These are phyloP conservation scores for Solanum microdontum DNA, from an alignment of 257 asterid genomes.

Conservation along the genomic window DNA sequence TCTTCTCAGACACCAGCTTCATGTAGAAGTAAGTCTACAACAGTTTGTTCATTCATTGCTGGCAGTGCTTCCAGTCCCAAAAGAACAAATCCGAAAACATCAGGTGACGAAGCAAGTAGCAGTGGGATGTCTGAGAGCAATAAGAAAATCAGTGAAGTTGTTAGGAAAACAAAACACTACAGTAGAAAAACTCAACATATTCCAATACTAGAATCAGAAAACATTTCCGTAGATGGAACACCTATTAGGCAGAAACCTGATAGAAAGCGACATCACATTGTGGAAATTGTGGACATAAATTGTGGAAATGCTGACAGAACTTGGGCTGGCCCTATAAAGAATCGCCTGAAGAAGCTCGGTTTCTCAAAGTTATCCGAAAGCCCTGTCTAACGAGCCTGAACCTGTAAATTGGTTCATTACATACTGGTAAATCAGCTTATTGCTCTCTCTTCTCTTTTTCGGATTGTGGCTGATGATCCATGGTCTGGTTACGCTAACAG, in stretches of 20 bases:
- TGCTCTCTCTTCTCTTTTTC: slow-evolving; percentile 32
- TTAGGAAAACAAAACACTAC: neutral
- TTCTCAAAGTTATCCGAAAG: slow-evolving; percentile 12
- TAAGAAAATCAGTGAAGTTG: neutral
- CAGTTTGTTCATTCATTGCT: neutral
- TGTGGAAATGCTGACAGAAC: slow-evolving; percentile 5
- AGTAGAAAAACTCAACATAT: neutral
- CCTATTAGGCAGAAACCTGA: neutral
- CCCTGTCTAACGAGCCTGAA: neutral
- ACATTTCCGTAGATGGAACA: neutral
- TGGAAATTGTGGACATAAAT: slow-evolving; percentile 12
- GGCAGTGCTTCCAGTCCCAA: neutral
- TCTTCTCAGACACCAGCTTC: slow-evolving; percentile 8
- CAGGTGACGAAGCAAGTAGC: neutral
- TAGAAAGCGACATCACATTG: slow-evolving; percentile 3
- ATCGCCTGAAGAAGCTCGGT: slow-evolving; percentile 10
- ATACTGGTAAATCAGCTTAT: slow-evolving; percentile 21
- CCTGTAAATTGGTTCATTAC: slow-evolving; percentile 11
- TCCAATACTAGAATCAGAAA: slow-evolving; percentile 15
- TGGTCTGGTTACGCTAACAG: slow-evolving; percentile 10
- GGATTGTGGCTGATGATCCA: slow-evolving; percentile 16
- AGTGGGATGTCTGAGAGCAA: neutral
- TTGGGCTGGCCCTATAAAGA: slow-evolving; percentile 2
- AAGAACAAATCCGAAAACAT: neutral
- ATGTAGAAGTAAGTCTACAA: neutral